Evolutionary conservation across 2,329 filamentous ascomycete species (phyloP), one percentile per base, ranked within the genome.

Genomic region (Trichoderma endophyticum): DNA sequence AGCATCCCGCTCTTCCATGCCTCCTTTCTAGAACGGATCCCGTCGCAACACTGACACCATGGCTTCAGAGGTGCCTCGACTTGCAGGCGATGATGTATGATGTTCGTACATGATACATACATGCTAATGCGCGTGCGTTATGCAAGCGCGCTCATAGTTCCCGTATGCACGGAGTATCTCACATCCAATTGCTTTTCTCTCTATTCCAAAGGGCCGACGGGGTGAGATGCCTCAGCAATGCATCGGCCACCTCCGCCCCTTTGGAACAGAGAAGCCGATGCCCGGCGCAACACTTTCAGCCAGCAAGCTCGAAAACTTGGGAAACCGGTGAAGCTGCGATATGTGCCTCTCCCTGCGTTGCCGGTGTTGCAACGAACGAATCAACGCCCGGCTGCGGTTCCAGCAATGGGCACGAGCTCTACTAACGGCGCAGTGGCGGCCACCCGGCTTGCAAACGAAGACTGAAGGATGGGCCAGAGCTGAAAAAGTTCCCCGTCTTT

Each of bases 401-500:
- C 66, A 26, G 66, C 8, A 59, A 59, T 60, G 66, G 36, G 56
- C 66, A 61, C 56, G 54, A 34, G 65, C 56, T 26, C 39, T 61
- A 18, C 28, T 70, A 28, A 54, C 66, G 65, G 61, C n/a, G 66
- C 39, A 54, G 57, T 62, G 66, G 66, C 66, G 34, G 56, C 66
- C 66, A 69, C 66, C 64, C 21, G 32, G 69, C 43, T 54, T 71
- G 69, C 69, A 71, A 34, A 56, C 56, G 69, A 71, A 43, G 34
- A 62, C 36, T 43, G 39, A 28, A 65, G 62, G 60, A 65, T 43
- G 69, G 69, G 30, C 30, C 21, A 57, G 68, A 71, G 68, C 68
- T 71, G 68, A 71, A 70, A 69, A 70, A 62, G 63, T 57, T 71
- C 54, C 63, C 68, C 60, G 26, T 71, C 51, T 68, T 21, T 36